Evolutionary conservation across 2,329 filamentous ascomycete genomes (phyloP), one percentile per base, ranked within the genome.

Genomic region (Diaporthe sp.): DNA sequence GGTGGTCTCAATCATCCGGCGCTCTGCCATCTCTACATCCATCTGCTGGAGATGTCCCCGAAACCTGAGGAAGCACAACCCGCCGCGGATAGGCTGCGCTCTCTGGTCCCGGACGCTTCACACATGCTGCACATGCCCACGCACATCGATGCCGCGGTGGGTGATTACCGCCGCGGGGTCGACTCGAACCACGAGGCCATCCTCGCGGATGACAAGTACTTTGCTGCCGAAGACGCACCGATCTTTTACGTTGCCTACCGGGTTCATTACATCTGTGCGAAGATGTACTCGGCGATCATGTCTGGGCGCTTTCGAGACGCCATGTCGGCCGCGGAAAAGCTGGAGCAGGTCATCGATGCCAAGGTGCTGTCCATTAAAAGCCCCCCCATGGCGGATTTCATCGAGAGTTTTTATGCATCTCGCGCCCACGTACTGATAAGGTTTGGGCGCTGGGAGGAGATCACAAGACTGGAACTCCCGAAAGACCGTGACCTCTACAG

Each of bases 41-140:
- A 59, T 59, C 56, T 59, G 35, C 15, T 61, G n/a, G 56, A 61
- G 35, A 61, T 61, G 56, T 61, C n/a, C n/a, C 35, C 56, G 8
- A 27, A 39, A 2, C 56, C 56, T 0, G 56, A 42, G 35, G 7
- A 61, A 7, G 56, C 56, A 2, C 56, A 39, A 4, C 37, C 37
- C 12, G 35, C 35, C 2, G 35, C 56, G n/a, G 35, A 61, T 15
- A 39, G 56, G 15, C n/a, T 61, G 35, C 56, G 56, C n/a, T 4
- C 8, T 27, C 35, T 61, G 56, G 56, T 61, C 8, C 56, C 56
- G 12, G 56, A 61, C 35, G 56, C 35, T 27, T 61, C 56, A 17
- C 56, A 61, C 6, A 25, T 61, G 56, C 32, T 39, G 8, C 56
- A 61, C 35, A 61, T 61, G 35, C 22, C 56, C 6, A 61, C 56